These are phyloP conservation scores for Xylaria sp. DNA, from an alignment of 2,329 filamentous ascomycete genomes.

Conservation along the genomic window DNA sequence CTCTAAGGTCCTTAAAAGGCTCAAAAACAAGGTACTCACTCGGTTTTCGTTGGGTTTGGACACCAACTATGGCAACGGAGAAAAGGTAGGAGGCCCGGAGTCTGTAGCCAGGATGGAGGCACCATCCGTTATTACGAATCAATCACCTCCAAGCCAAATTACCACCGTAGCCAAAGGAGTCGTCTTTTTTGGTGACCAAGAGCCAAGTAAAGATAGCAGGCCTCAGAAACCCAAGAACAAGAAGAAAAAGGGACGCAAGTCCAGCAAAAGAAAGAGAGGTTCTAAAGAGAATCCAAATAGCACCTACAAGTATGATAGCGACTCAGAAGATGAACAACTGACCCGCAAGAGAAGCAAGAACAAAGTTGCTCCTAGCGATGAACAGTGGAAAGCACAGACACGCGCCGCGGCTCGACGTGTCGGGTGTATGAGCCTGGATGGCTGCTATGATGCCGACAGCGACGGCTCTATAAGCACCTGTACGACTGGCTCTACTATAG, in stretches of 20 bases:
- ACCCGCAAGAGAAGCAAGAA: neutral
- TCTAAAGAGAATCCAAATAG: neutral
- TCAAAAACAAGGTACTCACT: neutral
- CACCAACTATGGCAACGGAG: neutral
- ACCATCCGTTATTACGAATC: neutral
- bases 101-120: neutral
- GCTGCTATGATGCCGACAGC: conserved; percentile 16
- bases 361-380: neutral
- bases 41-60: neutral
- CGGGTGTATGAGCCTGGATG: conserved; percentile 9
- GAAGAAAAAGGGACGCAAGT: neutral
- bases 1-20: conserved; percentile 1
- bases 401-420: conserved; percentile 12
- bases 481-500: neutral
- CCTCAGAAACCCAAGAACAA: conserved; percentile 4
- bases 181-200: neutral
- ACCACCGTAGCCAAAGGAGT: conserved; percentile 4
- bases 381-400: conserved; percentile 18
- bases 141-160: neutral
- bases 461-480: neutral
- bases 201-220: neutral
- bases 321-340: conserved; percentile 13
- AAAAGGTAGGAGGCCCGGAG: neutral
- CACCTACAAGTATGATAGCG: conserved; percentile 7
- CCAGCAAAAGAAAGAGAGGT: conserved; percentile 10